These are phyloP conservation scores for Alternaria sp. DNA, from an alignment of 2,329 filamentous ascomycete genomes.

Conservation along the genomic window DNA sequence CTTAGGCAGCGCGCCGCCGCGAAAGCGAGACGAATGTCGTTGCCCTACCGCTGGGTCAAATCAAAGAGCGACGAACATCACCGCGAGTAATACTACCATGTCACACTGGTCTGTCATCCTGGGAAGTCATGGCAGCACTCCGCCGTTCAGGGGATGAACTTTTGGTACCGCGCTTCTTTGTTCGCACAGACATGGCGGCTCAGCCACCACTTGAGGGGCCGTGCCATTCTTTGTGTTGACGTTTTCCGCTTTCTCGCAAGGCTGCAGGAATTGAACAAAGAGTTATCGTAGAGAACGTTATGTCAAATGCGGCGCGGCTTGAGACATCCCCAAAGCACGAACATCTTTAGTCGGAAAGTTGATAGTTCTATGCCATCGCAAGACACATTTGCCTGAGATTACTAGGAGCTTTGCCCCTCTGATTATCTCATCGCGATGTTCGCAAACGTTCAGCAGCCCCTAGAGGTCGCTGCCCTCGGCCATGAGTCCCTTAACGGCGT, in stretches of 20 bases:
- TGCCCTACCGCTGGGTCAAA: conserved; percentile 23
- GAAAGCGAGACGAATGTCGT: conserved; percentile 33
- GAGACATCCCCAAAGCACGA: neutral
- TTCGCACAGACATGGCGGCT: neutral
- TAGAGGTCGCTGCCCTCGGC: neutral
- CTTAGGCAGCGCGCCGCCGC: conserved; percentile 27
- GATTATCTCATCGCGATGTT: neutral
- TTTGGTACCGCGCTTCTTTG: neutral
- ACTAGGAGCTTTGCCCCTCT: neutral
- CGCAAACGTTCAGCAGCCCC: neutral
- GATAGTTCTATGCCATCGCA: neutral
- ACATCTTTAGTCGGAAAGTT: neutral
- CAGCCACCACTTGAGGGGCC: neutral
- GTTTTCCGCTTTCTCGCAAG: neutral
- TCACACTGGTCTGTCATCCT: neutral
- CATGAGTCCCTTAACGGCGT: neutral
- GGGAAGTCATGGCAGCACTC: neutral
- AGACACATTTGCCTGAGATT: neutral
- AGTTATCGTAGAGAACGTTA: neutral
- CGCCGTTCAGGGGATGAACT: neutral
- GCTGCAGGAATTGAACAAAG: neutral
- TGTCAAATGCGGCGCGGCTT: neutral
- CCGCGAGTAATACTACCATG: neutral
- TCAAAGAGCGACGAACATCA: conserved; percentile 11
- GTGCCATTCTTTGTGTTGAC: neutral